These are phyloP conservation scores for Spizellomyces punctatus DNA, from an alignment of 192 early-diverging fungal genomes.

Conservation along the genomic window DNA sequence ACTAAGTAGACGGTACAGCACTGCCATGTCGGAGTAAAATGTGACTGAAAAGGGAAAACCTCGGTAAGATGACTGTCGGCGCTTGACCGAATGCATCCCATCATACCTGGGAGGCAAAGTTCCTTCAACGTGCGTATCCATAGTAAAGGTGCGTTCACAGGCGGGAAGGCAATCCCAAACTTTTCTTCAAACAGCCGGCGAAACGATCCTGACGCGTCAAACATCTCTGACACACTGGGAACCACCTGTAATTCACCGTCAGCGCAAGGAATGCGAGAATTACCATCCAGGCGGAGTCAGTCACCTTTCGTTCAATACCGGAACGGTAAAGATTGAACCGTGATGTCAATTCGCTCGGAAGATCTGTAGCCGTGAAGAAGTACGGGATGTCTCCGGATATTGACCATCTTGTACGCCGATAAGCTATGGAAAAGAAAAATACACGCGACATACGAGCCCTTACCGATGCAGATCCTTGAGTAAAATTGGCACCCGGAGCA, in stretches of 20 bases:
- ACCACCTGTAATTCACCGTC: not conserved
- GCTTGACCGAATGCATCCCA: not conserved
- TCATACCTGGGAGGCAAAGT: slow-evolving; percentile 12
- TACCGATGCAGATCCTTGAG: slow-evolving; percentile 21
- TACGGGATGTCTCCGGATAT: slow-evolving; percentile 11
- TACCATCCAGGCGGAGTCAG: too few relatives aligned
- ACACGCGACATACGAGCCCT: slow-evolving; percentile 1
- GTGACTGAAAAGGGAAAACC: too few relatives aligned
- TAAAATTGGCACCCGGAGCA: slow-evolving; percentile 19
- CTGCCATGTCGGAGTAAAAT: too few relatives aligned
- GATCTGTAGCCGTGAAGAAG: not conserved
- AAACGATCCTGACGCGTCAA: not conserved
- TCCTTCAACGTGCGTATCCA: slow-evolving; percentile 10
- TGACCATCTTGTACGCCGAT: not conserved
- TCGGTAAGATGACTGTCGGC: too few relatives aligned
- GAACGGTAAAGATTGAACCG: slow-evolving; percentile 10
- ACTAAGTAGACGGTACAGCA: too few relatives aligned
- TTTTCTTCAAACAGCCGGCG: slow-evolving; percentile 6
- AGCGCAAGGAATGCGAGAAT: too few relatives aligned
- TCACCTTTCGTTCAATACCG: slow-evolving; percentile 9
- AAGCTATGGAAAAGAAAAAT: not conserved
- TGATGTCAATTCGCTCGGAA: slow-evolving; percentile 14
- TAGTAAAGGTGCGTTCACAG: slow-evolving; percentile 15
- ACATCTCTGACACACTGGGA: not conserved
- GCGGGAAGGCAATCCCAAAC: slow-evolving; percentile 8